A percentile compares a stretch with the other conserved stretches of the same genome.
Conservation (phyloP, 2,329 filamentous ascomycete species). For the Scedosporium dehoogii region DNA sequence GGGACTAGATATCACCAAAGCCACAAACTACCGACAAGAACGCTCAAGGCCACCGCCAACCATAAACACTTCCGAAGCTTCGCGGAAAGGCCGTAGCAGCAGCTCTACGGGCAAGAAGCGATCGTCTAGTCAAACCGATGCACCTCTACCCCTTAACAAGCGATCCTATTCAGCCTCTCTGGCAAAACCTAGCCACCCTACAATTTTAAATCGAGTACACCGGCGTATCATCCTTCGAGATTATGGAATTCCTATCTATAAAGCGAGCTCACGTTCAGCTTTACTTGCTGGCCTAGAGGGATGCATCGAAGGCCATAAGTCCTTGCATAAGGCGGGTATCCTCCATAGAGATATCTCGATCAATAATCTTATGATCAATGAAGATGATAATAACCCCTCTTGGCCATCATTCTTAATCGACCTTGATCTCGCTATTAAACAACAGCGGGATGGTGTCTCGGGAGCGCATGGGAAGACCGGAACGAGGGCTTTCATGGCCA, state of each 20-base stretch:
- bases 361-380: constrained; percentile 36
- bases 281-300: constrained; percentile 25
- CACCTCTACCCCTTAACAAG: constrained; percentile 18
- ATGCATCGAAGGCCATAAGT: constrained; percentile 28
- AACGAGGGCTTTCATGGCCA: constrained; percentile 35
- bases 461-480: constrained; percentile 31
- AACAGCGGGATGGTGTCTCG: constrained; percentile 20
- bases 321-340: constrained; percentile 23
- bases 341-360: constrained; percentile 33
- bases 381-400: constrained; percentile 27
- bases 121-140: constrained; percentile 16
- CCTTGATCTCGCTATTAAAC: constrained; percentile 26
- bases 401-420: constrained; percentile 31
- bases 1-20: constrained; percentile 22
- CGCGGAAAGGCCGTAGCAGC: constrained; percentile 13
- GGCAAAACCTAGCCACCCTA: constrained; percentile 14
- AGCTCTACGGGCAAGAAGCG: constrained; percentile 17
- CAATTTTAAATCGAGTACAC: constrained; percentile 25
- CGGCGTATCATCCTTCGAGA: constrained; percentile 28
- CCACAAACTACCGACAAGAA: constrained; percentile 20
- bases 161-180: constrained; percentile 19
- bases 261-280: constrained; percentile 24
- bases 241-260: constrained; percentile 30
- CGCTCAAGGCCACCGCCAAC: constrained; percentile 8
- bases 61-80: background rate